Evolutionary conservation across 2,329 filamentous ascomycete species (phyloP), one percentile per base, ranked within the genome.

Genomic region (Colletotrichum eleusines): DNA sequence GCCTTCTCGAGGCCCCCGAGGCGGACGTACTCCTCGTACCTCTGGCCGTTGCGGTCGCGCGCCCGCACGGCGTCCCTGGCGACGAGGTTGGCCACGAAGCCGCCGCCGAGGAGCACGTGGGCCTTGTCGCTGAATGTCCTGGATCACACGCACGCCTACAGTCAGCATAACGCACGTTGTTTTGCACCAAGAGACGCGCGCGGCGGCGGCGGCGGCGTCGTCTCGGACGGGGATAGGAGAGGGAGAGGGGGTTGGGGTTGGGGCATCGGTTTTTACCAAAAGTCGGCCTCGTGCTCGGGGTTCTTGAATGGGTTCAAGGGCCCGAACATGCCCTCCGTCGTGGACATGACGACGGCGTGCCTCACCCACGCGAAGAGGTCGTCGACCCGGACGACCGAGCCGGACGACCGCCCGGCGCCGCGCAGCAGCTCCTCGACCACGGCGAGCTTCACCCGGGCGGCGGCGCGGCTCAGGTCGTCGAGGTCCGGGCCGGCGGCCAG

Each of bases 231-330:
- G n/a, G n/a, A n/a, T n/a, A n/a, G n/a, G n/a, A n/a, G n/a, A n/a
- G n/a, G n/a, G n/a, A n/a, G n/a, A n/a, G n/a, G n/a, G n/a, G n/a
- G n/a, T 11, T 2, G 35, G 35, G 35, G 35, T 11, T 12, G 38
- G 38, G 14, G 11, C 3, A 18, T 42, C 0, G 2, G 16, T 8
- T 20, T 35, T 20, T 35, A 64, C 66, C 66, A 68, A 20, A 68
- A 68, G 60, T 64, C 60, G 23, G 66, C 51, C 33, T 68, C 66
- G 12, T 68, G 60, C 8, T 64, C 51, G 2, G 63, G 63, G 20
- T 71, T 53, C 38, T 62, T 51, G 57, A 61, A 72, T 2, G 70
- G 70, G 16, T 72, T 71, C 48, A 55, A n/a, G 5, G 61, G 67
- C 26, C 70, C 70, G 12, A 59, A 72, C 28, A 65, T 53, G 20